Conservation (phyloP, 2,329 filamentous ascomycete genomes). For the Verticillium klebahnii region DNA sequence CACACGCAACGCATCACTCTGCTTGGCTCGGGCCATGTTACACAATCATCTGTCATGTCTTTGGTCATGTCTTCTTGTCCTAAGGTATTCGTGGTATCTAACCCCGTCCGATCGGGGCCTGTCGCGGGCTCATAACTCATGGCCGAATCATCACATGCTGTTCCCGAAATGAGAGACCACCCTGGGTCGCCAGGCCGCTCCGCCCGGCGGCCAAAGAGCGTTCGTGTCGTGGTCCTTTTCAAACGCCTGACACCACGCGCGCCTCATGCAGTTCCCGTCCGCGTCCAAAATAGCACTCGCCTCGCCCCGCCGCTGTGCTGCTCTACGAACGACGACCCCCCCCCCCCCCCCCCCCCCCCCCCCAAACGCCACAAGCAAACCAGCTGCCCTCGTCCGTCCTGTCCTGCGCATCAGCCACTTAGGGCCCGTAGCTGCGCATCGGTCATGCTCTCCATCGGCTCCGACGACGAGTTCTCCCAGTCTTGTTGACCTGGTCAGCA, state of each 20-base stretch:
- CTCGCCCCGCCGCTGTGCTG: neutral
- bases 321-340: neutral
- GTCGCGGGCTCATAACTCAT: neutral
- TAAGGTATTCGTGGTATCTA: neutral
- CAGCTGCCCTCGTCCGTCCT: neutral
- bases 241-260: neutral
- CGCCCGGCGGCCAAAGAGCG: neutral
- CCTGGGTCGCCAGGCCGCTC: neutral
- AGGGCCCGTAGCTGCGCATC: slow-evolving; percentile 35
- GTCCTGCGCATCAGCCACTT: slow-evolving; percentile 17
- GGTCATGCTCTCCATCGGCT: slow-evolving; percentile 46
- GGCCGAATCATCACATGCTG: neutral
- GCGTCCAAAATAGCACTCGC: neutral
- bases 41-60: neutral
- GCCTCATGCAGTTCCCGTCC: neutral
- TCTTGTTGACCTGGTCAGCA: slow-evolving; percentile 35
- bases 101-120: neutral
- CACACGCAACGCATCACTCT: neutral
- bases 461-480: slow-evolving; percentile 54
- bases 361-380: neutral
- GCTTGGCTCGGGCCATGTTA: neutral
- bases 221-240: neutral
- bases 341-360: no score
- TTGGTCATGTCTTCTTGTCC: neutral
- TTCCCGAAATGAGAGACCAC: neutral